Conservation (phyloP, 2,329 filamentous ascomycete genomes). For the Pezicula carpinea region DNA sequence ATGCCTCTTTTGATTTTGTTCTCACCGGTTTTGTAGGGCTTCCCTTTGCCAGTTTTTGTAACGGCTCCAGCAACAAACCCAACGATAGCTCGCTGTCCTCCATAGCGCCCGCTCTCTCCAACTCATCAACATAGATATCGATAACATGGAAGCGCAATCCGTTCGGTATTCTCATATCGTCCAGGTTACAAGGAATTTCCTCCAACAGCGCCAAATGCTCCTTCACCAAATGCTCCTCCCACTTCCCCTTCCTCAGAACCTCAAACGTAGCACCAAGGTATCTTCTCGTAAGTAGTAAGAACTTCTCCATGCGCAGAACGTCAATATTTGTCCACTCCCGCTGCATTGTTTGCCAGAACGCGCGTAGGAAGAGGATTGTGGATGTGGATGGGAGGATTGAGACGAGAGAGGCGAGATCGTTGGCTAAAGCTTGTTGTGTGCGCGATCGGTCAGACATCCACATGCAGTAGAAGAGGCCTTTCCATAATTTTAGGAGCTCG, state of each 20-base stretch:
- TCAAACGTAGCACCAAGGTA: slow-evolving; percentile 69
- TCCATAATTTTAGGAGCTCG: slow-evolving; percentile 87
- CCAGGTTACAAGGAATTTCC: slow-evolving; percentile 38
- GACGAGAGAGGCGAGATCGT: slow-evolving; percentile 69
- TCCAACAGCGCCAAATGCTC: slow-evolving; percentile 43
- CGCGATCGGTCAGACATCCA: slow-evolving; percentile 90
- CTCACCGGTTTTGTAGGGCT: slow-evolving; percentile 70
- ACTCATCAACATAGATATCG: slow-evolving; percentile 89
- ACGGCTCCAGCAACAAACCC: slow-evolving; percentile 36
- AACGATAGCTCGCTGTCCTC: slow-evolving; percentile 30
- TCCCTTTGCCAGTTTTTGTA: slow-evolving; percentile 38
- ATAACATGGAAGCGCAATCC: slow-evolving; percentile 82
- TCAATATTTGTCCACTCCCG: slow-evolving; percentile 68
- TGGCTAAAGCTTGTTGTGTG: slow-evolving; percentile 80
- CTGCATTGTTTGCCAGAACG: slow-evolving; percentile 68
- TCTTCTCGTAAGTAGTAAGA: slow-evolving; percentile 75
- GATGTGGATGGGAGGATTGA: slow-evolving; percentile 48
- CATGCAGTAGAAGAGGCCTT: slow-evolving; percentile 86
- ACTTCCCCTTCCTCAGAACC: slow-evolving; percentile 31
- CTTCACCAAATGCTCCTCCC: slow-evolving; percentile 33
- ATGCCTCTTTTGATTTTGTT: slow-evolving; percentile 61
- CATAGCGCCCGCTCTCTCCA: slow-evolving; percentile 63
- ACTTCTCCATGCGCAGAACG: slow-evolving; percentile 84
- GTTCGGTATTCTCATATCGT: slow-evolving; percentile 58
- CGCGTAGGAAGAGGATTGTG: slow-evolving; percentile 46